Evolutionary conservation across 305 asterid genomes (phyloP).

Genomic region (Coffea humblotiana): DNA sequence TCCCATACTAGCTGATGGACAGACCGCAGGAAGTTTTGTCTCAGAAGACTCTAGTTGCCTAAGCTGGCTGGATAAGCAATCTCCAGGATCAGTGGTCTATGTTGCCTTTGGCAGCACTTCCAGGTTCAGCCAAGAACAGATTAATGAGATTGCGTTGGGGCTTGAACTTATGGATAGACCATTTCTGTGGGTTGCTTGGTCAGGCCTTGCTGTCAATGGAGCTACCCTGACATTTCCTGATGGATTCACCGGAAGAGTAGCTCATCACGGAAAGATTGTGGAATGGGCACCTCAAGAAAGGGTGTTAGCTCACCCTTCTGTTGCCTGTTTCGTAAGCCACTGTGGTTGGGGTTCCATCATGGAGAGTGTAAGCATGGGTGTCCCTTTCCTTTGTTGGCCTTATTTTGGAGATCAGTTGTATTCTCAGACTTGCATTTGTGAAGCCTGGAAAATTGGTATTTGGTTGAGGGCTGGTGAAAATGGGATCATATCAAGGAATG

Average conservation of each 20-base stretch:
- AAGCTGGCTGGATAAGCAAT: conserved; percentile 53
- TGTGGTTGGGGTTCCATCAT: conserved; percentile 59
- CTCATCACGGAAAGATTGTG: conserved; percentile 37
- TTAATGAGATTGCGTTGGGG: conserved; percentile 43
- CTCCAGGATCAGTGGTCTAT: conserved; percentile 43
- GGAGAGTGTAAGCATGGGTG: conserved; percentile 61
- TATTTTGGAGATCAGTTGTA: conserved; percentile 64
- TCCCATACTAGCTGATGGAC: conserved; percentile 43
- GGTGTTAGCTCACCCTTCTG: conserved; percentile 45
- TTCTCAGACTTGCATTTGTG: conserved; percentile 43
- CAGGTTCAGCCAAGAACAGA: conserved; percentile 39
- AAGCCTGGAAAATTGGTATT: conserved; percentile 48
- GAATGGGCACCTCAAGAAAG: conserved; percentile 68
- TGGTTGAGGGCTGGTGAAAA: conserved; percentile 27
- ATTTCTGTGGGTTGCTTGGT: conserved; percentile 60
- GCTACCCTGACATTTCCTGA: conserved; percentile 11
- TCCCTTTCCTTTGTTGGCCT: conserved; percentile 64
- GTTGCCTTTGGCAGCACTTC: conserved; percentile 58
- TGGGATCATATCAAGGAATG: conserved; percentile 41
- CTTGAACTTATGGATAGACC: conserved; percentile 45
- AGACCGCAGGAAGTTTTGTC: conserved; percentile 33
- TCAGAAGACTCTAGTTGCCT: conserved; percentile 53
- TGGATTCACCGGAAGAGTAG: conserved; percentile 31
- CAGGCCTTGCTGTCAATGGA: conserved; percentile 31
- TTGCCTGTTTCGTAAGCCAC: conserved; percentile 50